phyloP scores from a whole-genome alignment of 441 rosid species.

The Biscutella laevigata region DNA sequence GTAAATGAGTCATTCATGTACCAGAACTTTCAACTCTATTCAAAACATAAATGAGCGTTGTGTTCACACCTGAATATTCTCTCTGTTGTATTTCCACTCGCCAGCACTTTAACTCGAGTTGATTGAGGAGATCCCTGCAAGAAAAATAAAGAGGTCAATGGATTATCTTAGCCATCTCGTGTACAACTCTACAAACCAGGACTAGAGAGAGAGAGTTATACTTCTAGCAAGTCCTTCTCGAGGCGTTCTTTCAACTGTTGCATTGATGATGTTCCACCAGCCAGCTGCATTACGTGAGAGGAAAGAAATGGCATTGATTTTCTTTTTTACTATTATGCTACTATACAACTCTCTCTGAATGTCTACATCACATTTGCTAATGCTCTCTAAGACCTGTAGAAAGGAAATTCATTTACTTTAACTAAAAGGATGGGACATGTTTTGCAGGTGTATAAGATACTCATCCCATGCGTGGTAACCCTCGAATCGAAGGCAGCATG shows the following conservation, averaged over 20 bases:
- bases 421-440: not conserved
- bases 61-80: slow-evolving; percentile 67
- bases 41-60: not conserved
- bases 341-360: slow-evolving; percentile 84
- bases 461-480: slow-evolving; percentile 79
- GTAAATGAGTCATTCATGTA: too few species aligned
- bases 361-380: slow-evolving; percentile 83
- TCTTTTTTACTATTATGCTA: slow-evolving; percentile 60
- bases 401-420: not conserved
- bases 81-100: slow-evolving; percentile 88
- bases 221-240: slow-evolving; percentile 94
- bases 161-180: not conserved
- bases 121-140: slow-evolving; percentile 88
- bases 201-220: slow-evolving; percentile 17
- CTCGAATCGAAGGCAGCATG: slow-evolving; percentile 47
- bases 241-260: slow-evolving; percentile 98
- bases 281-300: slow-evolving; percentile 40
- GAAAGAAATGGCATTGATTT: not conserved
- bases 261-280: slow-evolving; percentile 98
- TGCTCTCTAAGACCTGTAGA: slow-evolving; percentile 79
- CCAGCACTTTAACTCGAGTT: slow-evolving; percentile 81
- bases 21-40: not conserved
- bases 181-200: not conserved
- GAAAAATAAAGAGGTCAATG: not conserved
- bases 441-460: not conserved